A percentile compares a stretch with the other conserved stretches of the same genome.
phyloP scores from a whole-genome alignment of 495 filamentous ascomycete species.

The Neohortaea acidophila region DNA sequence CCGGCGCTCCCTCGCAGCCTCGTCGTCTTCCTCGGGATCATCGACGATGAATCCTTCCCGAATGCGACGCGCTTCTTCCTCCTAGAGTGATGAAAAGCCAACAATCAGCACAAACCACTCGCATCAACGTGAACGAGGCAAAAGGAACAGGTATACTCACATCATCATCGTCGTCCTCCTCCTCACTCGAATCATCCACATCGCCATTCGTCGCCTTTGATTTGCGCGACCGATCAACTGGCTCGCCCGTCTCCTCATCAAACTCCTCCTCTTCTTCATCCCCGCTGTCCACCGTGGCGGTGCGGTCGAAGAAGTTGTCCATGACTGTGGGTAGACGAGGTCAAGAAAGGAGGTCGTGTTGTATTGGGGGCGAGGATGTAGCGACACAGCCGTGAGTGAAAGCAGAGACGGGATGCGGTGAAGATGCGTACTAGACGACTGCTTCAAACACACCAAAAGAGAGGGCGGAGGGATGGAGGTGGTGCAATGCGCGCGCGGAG shows the following conservation, averaged over 20 bases:
- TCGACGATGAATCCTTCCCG: constrained; percentile 94
- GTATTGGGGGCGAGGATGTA: not conserved
- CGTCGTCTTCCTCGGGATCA: constrained; percentile 55
- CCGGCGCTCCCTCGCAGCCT: constrained; percentile 48
- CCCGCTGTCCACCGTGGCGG: constrained; percentile 71
- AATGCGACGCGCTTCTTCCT: constrained; percentile 54
- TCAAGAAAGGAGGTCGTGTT: constrained; percentile 4
- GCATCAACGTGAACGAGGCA: no score
- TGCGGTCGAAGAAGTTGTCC: constrained; percentile 49
- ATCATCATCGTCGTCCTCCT: constrained; percentile 94
- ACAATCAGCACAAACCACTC: no score
- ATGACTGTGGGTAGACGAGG: constrained; percentile 1
- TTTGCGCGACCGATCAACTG: constrained; percentile 24
- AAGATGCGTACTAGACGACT: no score
- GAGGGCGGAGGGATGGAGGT: no score
- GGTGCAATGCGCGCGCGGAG: no score
- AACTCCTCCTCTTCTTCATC: constrained; percentile 88
- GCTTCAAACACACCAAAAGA: no score
- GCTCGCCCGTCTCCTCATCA: constrained; percentile 64
- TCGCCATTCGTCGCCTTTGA: constrained; percentile 31
- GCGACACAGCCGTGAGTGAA: no score
- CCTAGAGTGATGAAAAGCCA: no score
- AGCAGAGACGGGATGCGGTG: no score
- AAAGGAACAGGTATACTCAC: no score
- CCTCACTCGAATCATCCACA: constrained; percentile 75